Conservation (phyloP, 2,329 filamentous ascomycete species). For the Talaromyces sp. region DNA sequence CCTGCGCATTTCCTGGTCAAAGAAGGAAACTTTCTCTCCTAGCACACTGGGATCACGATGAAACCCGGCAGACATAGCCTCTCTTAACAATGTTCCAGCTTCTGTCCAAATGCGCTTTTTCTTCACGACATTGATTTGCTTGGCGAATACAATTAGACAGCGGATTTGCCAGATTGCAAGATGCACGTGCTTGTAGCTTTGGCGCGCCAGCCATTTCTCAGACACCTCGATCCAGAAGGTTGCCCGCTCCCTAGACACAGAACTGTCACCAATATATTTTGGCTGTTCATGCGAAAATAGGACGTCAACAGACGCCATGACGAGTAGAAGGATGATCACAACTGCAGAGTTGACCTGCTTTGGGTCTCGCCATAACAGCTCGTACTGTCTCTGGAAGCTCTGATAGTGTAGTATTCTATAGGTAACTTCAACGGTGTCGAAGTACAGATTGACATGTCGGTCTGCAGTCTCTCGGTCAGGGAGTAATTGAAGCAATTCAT, state of each 20-base stretch:
- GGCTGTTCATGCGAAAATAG: constrained; percentile 14
- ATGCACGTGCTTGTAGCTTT: constrained; percentile 51
- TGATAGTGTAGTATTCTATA: constrained; percentile 26
- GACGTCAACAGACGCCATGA: constrained; percentile 22
- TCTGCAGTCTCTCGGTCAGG: constrained; percentile 22
- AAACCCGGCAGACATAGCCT: constrained; percentile 49
- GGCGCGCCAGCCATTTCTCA: constrained; percentile 25
- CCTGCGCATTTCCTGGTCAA: constrained; percentile 50
- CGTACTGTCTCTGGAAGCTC: constrained; percentile 25
- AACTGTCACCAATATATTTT: constrained; percentile 22
- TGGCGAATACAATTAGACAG: constrained; percentile 47
- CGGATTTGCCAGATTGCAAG: constrained; percentile 49
- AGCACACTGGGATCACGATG: constrained; percentile 47
- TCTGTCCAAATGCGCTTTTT: constrained; percentile 51
- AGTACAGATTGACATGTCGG: constrained; percentile 23
- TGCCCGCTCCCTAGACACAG: constrained; percentile 20
- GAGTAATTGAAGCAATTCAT: constrained; percentile 21
- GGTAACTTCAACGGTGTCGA: constrained; percentile 23
- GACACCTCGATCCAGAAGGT: constrained; percentile 22
- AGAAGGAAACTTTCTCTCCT: constrained; percentile 36
- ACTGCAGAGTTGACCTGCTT: constrained; percentile 20
- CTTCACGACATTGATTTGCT: constrained; percentile 47
- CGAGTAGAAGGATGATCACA: constrained; percentile 22
- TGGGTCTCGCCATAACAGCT: constrained; percentile 19
- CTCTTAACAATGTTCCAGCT: constrained; percentile 45